phyloP scores from a whole-genome alignment of 1,139 yeast genomes.

The Petasospora rhodanensis region DNA sequence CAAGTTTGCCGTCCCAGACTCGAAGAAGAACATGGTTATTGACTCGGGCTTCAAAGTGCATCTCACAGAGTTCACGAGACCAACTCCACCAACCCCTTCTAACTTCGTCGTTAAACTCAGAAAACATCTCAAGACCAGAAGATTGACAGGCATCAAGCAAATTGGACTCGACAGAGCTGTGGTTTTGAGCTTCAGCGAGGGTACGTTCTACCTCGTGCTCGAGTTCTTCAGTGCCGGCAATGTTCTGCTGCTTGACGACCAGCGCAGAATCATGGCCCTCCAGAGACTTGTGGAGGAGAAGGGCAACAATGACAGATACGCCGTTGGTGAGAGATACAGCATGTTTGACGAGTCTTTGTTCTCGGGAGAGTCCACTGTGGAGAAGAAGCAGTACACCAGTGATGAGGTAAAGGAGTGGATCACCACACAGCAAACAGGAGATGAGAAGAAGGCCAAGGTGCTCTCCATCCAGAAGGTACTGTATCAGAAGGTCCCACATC shows the following conservation, averaged over 20 bases:
- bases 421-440: constrained; percentile 31
- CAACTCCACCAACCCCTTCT: constrained; percentile 76
- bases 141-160: constrained; percentile 70
- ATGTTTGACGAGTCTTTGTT: constrained; percentile 53
- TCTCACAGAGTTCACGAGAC: constrained; percentile 74
- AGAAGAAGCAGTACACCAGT: constrained; percentile 7
- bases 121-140: constrained; percentile 76
- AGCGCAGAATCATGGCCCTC: constrained; percentile 62
- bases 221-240: constrained; percentile 97
- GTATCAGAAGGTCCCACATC: constrained; percentile 64
- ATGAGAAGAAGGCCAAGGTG: constrained; percentile 37
- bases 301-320: constrained; percentile 54
- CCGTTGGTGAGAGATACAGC: constrained; percentile 68
- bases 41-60: constrained; percentile 88
- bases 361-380: constrained; percentile 27
- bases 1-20: constrained; percentile 80
- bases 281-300: constrained; percentile 77
- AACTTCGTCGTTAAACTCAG: constrained; percentile 81
- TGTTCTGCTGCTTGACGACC: constrained; percentile 67
- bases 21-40: constrained; percentile 67
- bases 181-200: constrained; percentile 79
- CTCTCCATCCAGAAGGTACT: constrained; percentile 67
- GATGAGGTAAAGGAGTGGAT: constrained; percentile 45
- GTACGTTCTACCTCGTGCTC: constrained; percentile 68
- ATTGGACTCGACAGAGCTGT: constrained; percentile 75